These are phyloP conservation scores for Penicillium waksmanii DNA, from an alignment of 495 filamentous ascomycete genomes.

Conservation along the genomic window DNA sequence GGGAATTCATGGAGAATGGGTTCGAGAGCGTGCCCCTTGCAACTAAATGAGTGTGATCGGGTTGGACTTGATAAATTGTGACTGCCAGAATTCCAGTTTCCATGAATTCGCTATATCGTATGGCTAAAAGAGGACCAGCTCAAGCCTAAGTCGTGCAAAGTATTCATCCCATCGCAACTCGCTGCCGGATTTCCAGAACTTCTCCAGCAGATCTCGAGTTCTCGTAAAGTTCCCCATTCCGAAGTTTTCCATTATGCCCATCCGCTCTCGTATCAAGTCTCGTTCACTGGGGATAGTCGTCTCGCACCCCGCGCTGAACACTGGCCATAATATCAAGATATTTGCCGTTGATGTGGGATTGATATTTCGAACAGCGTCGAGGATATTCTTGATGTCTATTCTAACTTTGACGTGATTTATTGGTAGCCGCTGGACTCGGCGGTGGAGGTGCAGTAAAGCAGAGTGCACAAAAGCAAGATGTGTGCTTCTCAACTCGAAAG, in stretches of 20 bases:
- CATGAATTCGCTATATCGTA: not conserved
- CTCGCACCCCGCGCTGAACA: conserved; percentile 42
- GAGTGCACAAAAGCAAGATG: conserved; percentile 37
- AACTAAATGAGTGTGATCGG: not conserved
- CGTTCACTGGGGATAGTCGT: conserved; percentile 27
- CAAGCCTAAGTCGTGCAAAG: conserved; percentile 25
- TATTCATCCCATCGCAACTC: conserved; percentile 33
- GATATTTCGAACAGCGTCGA: conserved; percentile 26
- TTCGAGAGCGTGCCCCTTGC: conserved; percentile 17
- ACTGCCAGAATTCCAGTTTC: not conserved
- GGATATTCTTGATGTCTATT: conserved; percentile 26
- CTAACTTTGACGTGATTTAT: conserved; percentile 27
- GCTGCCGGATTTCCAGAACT: conserved; percentile 27
- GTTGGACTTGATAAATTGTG: not conserved
- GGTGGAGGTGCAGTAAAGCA: conserved; percentile 37
- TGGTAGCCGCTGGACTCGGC: conserved; percentile 29
- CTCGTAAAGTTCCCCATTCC: conserved; percentile 43
- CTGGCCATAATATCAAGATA: conserved; percentile 39
- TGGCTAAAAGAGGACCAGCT: conserved; percentile 36
- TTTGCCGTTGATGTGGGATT: conserved; percentile 30
- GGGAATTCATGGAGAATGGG: conserved; percentile 62
- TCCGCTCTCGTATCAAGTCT: conserved; percentile 27
- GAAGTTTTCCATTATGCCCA: conserved; percentile 34
- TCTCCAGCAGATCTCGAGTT: conserved; percentile 24
- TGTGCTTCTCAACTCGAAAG: conserved; percentile 28